Evolutionary conservation across 345 rosid species (phyloP), one percentile per base, ranked within the genome.

Genomic region (Gossypium thurberi): DNA sequence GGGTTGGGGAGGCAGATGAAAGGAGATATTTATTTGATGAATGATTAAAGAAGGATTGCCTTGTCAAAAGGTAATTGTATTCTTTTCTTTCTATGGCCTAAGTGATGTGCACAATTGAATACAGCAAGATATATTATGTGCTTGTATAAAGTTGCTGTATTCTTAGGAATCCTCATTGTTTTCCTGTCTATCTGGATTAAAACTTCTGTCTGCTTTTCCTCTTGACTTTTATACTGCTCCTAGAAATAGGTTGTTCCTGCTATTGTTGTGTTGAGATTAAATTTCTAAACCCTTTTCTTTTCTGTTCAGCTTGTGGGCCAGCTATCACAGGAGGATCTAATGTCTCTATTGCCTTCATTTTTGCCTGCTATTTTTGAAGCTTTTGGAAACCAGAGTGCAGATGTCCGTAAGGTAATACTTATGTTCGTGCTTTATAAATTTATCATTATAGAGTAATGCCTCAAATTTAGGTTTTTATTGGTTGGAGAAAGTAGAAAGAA

Each of bases 351-450:
- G 74, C 87, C 97, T 1, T 93, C 96, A 46, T 95, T 95, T 81
- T 82, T 95, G 75, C 99, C 98, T 56, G 94, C 96, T 60, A 87
- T 93, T 64, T 95, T 95, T 72, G 99, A 95, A 86, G 99, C 99
- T 66, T 95, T 95, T 78, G 96, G 96, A 53, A 93, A 82, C 86
- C 98, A 84, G 84, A 95, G 98, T 82, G 96, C 98, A 63, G 99
- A 95, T 72, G 96, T 95, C 65, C 97, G 98, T 46, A 95, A 95
- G 99, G 99, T 93, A 87, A 73, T 71, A 37, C 6, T 58, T 14
- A 5, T 60, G 7, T 44, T 11, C 7, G 12, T 28, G 14, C 18
- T 10, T 23, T 40, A 10, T 10, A 44, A 57, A 26, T 69, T 15
- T 26, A 23, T 17, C 18, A 51, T 26, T 26, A 8, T 68, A 37